Conservation (phyloP, 768 basidiomycete species). For the Podaxis rugospora region DNA sequence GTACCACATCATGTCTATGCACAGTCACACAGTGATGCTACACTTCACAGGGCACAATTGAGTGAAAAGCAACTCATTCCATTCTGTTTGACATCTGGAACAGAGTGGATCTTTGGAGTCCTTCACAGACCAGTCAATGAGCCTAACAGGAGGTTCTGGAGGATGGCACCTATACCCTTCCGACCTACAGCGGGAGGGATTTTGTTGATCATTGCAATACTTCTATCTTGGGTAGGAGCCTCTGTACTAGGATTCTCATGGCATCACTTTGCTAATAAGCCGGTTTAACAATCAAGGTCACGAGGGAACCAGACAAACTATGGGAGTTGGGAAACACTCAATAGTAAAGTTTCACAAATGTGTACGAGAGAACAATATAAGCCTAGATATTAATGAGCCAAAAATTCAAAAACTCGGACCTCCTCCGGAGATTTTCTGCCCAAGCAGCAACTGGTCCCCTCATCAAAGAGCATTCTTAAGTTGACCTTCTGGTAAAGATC, state of each 20-base stretch:
- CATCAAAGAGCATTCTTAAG: neutral
- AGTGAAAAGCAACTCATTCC: too few species aligned
- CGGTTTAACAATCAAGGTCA: too few species aligned
- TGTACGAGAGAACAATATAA: neutral
- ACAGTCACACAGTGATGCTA: too few species aligned
- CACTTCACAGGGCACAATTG: too few species aligned
- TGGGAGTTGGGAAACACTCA: too few species aligned
- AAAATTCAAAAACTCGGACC: neutral
- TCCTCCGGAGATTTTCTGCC: neutral
- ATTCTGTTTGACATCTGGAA: too few species aligned
- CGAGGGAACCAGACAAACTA: too few species aligned
- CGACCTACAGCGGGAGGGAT: neutral
- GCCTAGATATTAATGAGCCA: neutral
- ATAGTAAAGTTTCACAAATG: neutral
- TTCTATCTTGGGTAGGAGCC: neutral
- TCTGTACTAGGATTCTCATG: too few species aligned
- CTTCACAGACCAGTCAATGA: too few species aligned
- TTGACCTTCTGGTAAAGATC: fast-evolving
- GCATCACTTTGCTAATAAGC: too few species aligned
- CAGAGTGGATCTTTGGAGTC: neutral
- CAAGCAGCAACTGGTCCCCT: neutral
- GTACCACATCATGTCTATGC: too few species aligned
- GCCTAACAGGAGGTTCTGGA: neutral
- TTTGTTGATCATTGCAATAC: neutral
- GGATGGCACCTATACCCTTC: neutral